phyloP scores from a whole-genome alignment of 768 basidiomycete genomes.

The Exsudoporus frostii region DNA sequence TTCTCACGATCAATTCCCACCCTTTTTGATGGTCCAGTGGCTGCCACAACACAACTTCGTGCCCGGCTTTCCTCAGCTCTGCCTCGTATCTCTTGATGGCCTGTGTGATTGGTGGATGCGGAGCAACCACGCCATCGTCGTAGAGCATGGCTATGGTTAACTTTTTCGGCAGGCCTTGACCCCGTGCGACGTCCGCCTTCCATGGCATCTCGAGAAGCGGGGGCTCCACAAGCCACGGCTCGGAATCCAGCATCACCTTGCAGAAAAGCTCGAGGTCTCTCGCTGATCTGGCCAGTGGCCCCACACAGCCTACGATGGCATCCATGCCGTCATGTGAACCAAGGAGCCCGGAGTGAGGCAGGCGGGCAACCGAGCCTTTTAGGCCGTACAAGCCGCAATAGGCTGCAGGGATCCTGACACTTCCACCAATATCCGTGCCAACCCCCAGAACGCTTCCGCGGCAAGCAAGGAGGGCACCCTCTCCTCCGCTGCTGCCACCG shows the following conservation, averaged over 20 bases:
- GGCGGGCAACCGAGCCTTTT: conserved; percentile 46
- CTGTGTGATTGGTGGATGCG: conserved; percentile 45
- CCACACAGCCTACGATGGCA: conserved; percentile 47
- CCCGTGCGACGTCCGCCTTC: conserved; percentile 39
- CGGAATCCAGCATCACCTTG: conserved; percentile 41
- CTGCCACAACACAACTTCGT: conserved; percentile 49
- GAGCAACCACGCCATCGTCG: conserved; percentile 49
- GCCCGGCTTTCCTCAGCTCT: conserved; percentile 43
- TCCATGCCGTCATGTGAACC: conserved; percentile 55
- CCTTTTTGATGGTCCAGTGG: conserved; percentile 43
- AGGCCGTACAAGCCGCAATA: conserved; percentile 42
- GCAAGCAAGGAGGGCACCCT: conserved; percentile 43
- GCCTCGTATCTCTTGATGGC: conserved; percentile 40
- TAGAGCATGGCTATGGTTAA: conserved; percentile 46
- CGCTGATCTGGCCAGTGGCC: conserved; percentile 46
- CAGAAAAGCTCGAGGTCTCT: conserved; percentile 50
- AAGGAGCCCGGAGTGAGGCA: conserved; percentile 49
- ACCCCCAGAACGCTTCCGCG: conserved; percentile 40
- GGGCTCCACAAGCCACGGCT: conserved; percentile 47
- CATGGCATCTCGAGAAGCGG: conserved; percentile 50
- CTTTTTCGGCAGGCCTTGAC: conserved; percentile 37
- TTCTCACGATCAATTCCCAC: conserved; percentile 46
- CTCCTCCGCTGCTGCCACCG: conserved; percentile 50
- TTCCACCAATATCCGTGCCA: conserved; percentile 51
- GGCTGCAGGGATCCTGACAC: conserved; percentile 42